Evolutionary conservation across 768 basidiomycete genomes (phyloP), one percentile per base, ranked within the genome.

Genomic region (Leccinum boreale): DNA sequence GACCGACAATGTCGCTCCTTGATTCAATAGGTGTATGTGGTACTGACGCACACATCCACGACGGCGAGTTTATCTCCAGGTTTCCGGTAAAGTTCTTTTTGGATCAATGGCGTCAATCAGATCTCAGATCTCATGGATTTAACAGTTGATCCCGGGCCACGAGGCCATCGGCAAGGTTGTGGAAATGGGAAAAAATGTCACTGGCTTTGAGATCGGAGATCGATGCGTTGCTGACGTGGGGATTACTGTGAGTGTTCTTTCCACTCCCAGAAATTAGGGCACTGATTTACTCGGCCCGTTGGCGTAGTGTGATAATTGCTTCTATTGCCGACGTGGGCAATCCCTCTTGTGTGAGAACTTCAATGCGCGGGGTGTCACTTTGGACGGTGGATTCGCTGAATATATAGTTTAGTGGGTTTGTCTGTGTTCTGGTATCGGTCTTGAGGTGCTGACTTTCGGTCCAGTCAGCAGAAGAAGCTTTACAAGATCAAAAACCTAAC

Each of bases 401-500:
- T 94, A 93, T 75, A 83, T 93, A 63, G 83, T 81, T 57, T 92
- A 89, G 92, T 92, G 65, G 70, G 87, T 71, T 15, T 35, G 14
- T 47, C 11, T 17, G 9, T 24, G 11, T 21, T 8, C 3, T 21
- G 21, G 14, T 10, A 3, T 35, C 10, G n/a, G 4, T 55, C 29
- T 47, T 47, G 29, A 33, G 14, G 24, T 58, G 5, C 42, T 28
- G 5, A 53, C 36, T 39, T 6, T 24, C 1, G 7, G 2, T 24
- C 24, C 55, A 88, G 87, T 63, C 78, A 81, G 57, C 79, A 88
- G 59, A 81, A 85, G 70, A 94, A 93, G 67, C 77, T 91, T 19
- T 95, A 91, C 80, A 92, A 91, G 74, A 86, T 94, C 64, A 76
- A 92, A 62, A 94, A 94, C 74, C 81, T 95, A 53, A 84, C 84